Evolutionary conservation across 805 yeast species (phyloP), one percentile per base, ranked within the genome.

Genomic region (Grigorovia jiainica): DNA sequence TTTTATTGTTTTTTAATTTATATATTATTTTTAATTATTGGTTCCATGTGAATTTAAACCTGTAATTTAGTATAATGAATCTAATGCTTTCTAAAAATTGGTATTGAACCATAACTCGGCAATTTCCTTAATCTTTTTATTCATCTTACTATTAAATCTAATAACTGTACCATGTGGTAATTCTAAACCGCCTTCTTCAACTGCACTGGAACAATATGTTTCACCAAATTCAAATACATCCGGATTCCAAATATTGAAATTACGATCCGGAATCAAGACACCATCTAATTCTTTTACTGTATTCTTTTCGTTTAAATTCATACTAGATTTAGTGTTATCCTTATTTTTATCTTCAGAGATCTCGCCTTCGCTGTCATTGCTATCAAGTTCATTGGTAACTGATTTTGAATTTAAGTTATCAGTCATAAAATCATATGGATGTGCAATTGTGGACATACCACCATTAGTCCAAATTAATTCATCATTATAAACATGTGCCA

Each of bases 391-490:
- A 27, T 27, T 7, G n/a, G 24, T 27, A 15, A 13, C n/a, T 6
- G 15, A 3, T 7, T 27, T 15, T 13, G 31, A 11, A 13, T 13
- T 13, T 27, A 10, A 10, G n/a, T 10, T 6, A 6, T 3, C 31
- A 8, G n/a, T 4, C 3, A 27, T 13, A 27, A 7, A 27, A 27
- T 4, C n/a, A 27, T 27, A 27, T 13, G 31, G 31, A 27, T 27
- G 31, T 11, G 31, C 31, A 13, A 27, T 13, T 27, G 11, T 27
- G 6, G 15, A 27, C 56, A 79, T 70, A 0, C 89, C 90, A n/a
- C 86, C 81, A 52, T 82, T 81, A 38, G 79, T 68, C 87, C 87
- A 82, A 2, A 79, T 51, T 38, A 69, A 40, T 40, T 50, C 46
- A 24, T 51, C 47, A 2, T 44, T 33, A 4, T 38, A 43, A 7